Base-by-base conservation (phyloP, 768 basidiomycete genomes). In the Russula brevipes region DNA sequence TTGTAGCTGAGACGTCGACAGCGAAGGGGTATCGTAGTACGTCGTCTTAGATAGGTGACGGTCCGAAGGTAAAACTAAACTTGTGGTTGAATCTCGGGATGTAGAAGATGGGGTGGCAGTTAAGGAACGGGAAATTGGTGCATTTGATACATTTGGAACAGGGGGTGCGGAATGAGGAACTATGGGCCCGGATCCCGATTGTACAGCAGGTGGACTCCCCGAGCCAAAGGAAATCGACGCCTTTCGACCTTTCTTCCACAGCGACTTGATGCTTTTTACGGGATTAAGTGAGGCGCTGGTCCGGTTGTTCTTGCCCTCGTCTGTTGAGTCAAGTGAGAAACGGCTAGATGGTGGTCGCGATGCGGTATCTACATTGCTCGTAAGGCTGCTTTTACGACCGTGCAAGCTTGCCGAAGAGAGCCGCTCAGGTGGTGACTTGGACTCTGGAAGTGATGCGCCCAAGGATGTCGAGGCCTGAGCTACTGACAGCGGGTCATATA, bases 221-320 rank as follows among this genome's bases (percentile, higher is more conserved):
- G 79, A 71, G 31, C 74, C 70, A 35, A 79, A 76, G 16, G 69
- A 52, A 69, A 67, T 76, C 7, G 70, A 71, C 3, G 61, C 81
- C 66, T 81, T 82, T 58, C 80, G 84, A 68, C 86, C 88, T 80
- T 82, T 89, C 69, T 88, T 82, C 90, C 91, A 93, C 24, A 93
- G 71, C 64, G 83, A 87, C 73, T 83, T 87, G 70, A 92, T 81
- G 62, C 81, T 81, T 73, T 85, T 90, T 56, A 90, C 86, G 35
- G 84, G 84, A 76, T 89, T 87, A 47, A 91, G 74, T 0, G 86
- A 84, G 38, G 82, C 71, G 31, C 79, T 75, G 58, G 78, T 41
- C 16, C 55, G 59, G 19, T 62, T 65, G 33, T 41, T 55, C 68
- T 73, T 82, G 35, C 42, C 68, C 11, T 72, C 72, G n/a, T 78